Conservation (phyloP, 1,284 basidiomycete species). For the Marasmius fiardii region DNA sequence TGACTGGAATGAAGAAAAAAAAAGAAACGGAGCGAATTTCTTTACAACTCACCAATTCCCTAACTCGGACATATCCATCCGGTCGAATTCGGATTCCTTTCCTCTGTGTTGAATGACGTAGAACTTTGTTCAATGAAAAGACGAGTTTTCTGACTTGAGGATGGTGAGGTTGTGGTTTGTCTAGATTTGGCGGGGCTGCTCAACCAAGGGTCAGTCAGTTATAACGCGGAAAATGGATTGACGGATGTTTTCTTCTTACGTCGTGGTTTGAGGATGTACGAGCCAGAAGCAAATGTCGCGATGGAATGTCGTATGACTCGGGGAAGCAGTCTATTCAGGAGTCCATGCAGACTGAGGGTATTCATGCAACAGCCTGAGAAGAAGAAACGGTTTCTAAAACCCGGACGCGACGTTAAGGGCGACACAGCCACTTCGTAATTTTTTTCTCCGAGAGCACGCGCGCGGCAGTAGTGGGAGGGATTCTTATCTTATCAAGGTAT, state of each 20-base stretch:
- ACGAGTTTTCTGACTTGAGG: background rate
- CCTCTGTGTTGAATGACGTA: conserved; percentile 9
- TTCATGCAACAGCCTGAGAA: background rate
- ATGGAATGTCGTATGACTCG: background rate
- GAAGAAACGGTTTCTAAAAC: too few relatives aligned
- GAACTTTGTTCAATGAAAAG: conserved; percentile 5
- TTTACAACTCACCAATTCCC: conserved; percentile 9
- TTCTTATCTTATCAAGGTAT: too few relatives aligned
- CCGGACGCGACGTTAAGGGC: too few relatives aligned
- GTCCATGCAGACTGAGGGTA: background rate
- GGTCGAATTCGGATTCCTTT: conserved; percentile 9
- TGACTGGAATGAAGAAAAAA: too few relatives aligned
- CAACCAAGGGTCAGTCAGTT: background rate
- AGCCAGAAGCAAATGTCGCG: background rate
- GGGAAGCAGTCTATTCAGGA: background rate
- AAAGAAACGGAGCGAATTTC: too few relatives aligned
- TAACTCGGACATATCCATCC: conserved; percentile 10
- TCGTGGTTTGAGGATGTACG: background rate
- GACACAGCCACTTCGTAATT: background rate
- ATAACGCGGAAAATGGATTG: too few relatives aligned
- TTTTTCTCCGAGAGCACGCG: too few relatives aligned
- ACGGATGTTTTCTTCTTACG: too few relatives aligned
- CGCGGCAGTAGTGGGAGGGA: too few relatives aligned
- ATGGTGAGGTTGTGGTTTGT: background rate
- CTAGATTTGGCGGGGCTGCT: background rate